Base-by-base conservation (phyloP, 768 basidiomycete genomes). In the Mycena pura region DNA sequence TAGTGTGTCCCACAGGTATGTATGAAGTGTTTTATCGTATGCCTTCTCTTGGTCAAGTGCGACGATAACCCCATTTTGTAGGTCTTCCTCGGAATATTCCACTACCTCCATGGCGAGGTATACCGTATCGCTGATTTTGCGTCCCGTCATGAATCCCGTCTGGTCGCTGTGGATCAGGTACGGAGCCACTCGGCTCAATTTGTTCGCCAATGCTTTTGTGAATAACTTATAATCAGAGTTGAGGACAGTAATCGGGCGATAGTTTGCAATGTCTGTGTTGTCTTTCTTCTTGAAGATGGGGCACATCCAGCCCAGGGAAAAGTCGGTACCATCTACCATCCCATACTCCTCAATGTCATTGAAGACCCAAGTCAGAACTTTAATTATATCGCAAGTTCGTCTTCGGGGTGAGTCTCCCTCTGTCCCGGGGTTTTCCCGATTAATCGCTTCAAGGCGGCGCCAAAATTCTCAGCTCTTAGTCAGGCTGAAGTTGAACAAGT, bases 101-200 rank as follows among this genome's bases (percentile, higher is more conserved):
- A 63, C 27, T 21, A 72, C 64, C 0, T 54, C 25, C 13, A 66
- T 38, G 0, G 72, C 44, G 0, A 76, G 68, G 1, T 58, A 8
- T 0, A 68, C 64, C 46, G 68, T 68, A 47, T 76, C 58, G 0
- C 64, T 59, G 0, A 76, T 73, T 10, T 43, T 36, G 1, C 62
- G 24, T 0, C 62, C 62, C 10, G 53, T 67, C 0, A 77, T 44
- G 5, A 77, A 76, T 0, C 73, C 73, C 3, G 53, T 31, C 41
- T 55, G 53, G 53, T 55, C 25, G 6, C 25, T 24, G 29, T 55
- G 53, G 6, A 55, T 45, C 5, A 55, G 41, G 10, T 32, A 19
- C 3, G 27, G 27, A 2, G 40, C 53, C 2, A 55, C 53, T 27
- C 10, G 6, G 6, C 6, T 19, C 7, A 55, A 24, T 22, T 55